These are phyloP conservation scores for Lyophyllum atratum DNA, from an alignment of 768 basidiomycete species.

Conservation along the genomic window DNA sequence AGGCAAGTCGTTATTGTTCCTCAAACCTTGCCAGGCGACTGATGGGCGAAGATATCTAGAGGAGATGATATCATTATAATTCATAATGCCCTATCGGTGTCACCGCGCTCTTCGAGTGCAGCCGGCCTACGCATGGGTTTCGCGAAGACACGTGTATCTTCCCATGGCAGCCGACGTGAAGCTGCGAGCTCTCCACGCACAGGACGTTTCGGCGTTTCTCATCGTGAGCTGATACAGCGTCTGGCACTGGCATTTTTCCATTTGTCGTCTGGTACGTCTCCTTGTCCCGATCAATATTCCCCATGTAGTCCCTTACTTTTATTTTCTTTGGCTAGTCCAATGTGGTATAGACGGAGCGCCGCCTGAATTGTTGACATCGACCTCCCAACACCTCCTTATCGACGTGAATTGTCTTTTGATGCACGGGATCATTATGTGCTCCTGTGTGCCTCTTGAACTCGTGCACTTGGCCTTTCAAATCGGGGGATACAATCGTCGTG, in stretches of 20 bases:
- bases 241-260: not conserved
- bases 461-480: not conserved
- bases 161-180: constrained; percentile 8
- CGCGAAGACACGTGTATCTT: not conserved
- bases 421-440: constrained; percentile 2
- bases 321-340: not conserved
- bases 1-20: too few species aligned
- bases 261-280: not conserved
- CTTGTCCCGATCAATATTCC: not conserved
- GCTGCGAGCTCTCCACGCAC: constrained; percentile 11
- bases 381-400: constrained; percentile 7
- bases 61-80: too few species aligned
- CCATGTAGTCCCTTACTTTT: not conserved
- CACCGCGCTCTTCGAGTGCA: too few species aligned
- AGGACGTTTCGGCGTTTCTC: not conserved
- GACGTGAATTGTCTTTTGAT: constrained; percentile 9
- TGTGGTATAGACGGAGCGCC: not conserved
- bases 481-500: not conserved
- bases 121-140: too few species aligned
- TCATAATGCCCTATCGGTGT: too few species aligned
- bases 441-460: not conserved
- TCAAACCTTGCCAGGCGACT: too few species aligned
- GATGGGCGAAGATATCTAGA: too few species aligned
- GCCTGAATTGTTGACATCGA: not conserved
- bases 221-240: constrained; percentile 11